Percentiles rank a stretch among this genome's conserved stretches.
These are phyloP conservation scores for Immersiella caudata DNA, from an alignment of 495 filamentous ascomycete species.

Conservation along the genomic window DNA sequence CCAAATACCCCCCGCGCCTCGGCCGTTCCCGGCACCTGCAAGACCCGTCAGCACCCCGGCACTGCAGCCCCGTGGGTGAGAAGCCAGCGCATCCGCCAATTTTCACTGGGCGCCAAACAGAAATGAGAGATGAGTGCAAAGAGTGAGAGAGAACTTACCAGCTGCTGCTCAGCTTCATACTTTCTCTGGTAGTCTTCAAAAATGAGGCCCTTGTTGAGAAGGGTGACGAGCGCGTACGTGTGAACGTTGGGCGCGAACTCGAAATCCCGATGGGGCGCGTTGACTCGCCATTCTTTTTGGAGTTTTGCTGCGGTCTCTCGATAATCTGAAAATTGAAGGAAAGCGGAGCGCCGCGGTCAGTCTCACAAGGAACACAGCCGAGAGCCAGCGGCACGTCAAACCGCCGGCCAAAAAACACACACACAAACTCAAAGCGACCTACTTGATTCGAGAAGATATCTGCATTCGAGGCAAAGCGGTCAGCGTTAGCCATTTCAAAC, in stretches of 20 bases:
- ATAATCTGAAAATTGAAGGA: constrained; percentile 52
- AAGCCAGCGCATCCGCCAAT: constrained; percentile 30
- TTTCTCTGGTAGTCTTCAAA: constrained; percentile 68
- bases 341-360: constrained; percentile 37
- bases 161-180: constrained; percentile 48
- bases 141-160: constrained; percentile 30
- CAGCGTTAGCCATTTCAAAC: constrained; percentile 29
- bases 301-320: constrained; percentile 76
- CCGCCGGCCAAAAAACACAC: constrained; percentile 21
- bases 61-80: constrained; percentile 29
- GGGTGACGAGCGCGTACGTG: constrained; percentile 70
- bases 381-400: constrained; percentile 14
- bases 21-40: constrained; percentile 51
- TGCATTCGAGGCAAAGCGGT: constrained; percentile 44
- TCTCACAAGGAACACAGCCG: constrained; percentile 30
- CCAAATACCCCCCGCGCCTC: constrained; percentile 54
- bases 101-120: constrained; percentile 22
- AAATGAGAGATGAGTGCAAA: constrained; percentile 12
- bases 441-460: constrained; percentile 91
- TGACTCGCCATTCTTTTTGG: constrained; percentile 77
- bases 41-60: constrained; percentile 47
- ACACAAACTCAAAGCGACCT: constrained; percentile 44
- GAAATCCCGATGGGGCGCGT: constrained; percentile 68
- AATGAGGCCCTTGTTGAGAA: constrained; percentile 77
- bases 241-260: constrained; percentile 77